These are phyloP conservation scores for Climacium dendroides DNA, from an alignment of 225 moss, liverwort and hornwort genomes.

Conservation along the genomic window DNA sequence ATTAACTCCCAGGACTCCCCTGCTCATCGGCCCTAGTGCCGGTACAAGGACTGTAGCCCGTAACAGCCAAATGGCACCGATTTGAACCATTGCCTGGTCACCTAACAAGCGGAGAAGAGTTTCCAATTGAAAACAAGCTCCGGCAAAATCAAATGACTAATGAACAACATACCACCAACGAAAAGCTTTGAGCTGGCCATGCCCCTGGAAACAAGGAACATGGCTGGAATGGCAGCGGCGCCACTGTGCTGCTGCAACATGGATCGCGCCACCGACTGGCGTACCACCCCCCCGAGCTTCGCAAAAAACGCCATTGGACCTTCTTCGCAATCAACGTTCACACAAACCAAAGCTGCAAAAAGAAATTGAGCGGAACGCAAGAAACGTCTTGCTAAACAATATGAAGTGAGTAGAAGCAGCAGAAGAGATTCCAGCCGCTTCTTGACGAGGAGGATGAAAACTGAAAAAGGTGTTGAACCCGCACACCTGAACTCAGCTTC, in stretches of 20 bases:
- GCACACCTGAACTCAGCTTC: not conserved
- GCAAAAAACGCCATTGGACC: conserved; percentile 46
- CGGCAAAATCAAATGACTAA: not conserved
- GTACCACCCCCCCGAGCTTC: conserved; percentile 35
- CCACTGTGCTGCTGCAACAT: conserved; percentile 10
- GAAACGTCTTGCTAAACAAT: not conserved
- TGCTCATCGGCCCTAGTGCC: not conserved
- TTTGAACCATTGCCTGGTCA: not conserved
- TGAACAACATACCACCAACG: conserved; percentile 31
- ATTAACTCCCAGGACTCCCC: not conserved
- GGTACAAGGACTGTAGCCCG: not conserved
- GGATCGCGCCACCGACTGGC: conserved; percentile 24
- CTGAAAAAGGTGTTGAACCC: not conserved
- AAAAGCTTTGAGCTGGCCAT: conserved; percentile 71
- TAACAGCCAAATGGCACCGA: not conserved
- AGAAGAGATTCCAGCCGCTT: not conserved
- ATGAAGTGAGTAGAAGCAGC: not conserved
- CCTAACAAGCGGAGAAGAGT: not conserved
- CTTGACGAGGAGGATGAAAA: not conserved
- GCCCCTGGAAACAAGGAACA: conserved; percentile 30
- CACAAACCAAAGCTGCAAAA: not conserved
- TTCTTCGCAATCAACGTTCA: not conserved
- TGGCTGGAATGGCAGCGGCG: conserved; percentile 25
- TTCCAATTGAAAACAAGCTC: not conserved
- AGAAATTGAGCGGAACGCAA: not conserved